Evolutionary conservation across 768 basidiomycete species (phyloP), one percentile per base, ranked within the genome.

Genomic region (Melanogaster broomeanus): DNA sequence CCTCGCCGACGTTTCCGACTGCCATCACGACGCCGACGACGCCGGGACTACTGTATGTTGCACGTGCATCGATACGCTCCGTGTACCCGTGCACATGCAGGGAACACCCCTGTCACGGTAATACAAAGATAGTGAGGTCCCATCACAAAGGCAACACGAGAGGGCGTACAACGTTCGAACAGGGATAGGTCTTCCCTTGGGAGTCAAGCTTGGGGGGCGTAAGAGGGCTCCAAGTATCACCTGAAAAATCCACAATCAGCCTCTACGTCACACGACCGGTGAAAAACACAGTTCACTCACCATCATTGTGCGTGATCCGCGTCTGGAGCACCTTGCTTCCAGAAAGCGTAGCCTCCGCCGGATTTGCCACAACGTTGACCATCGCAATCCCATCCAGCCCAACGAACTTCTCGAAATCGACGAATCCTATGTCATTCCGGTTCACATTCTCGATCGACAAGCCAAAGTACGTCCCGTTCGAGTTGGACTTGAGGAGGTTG

Each of bases 401-500:
- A 49, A 89, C 83, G 80, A 98, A 88, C 77, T 98, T 99, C 74
- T 99, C 97, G 59, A 98, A 99, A 68, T 99, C 96, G 28, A 93
- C 95, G 62, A 80, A 98, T 5, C 97, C 97, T 0, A 73, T 65
- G 0, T 82, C 73, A 65, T 99, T 87, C n/a, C 97, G 82, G 68
- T 98, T 98, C 49, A 90, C 97, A 60, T 93, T 79, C 59, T 91
- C 88, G 34, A 90, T 62, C 1, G 94, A 91, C 11, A 94, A 67
- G 19, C 90, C 87, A 66, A 93, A 99, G 75, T 97, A 98, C 0
- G 97, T 99, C 31, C 97, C 97, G 61, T 99, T 99, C 27, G 90
- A 98, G 69, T 99, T 98, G 25, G 95, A 97, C 70, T 96, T 96
- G 54, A 93, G 80, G 58, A 98, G 87, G 62, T 82, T 88, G 31